phyloP scores from a whole-genome alignment of 2,329 filamentous ascomycete genomes.

The Graphilbum fragrans region DNA sequence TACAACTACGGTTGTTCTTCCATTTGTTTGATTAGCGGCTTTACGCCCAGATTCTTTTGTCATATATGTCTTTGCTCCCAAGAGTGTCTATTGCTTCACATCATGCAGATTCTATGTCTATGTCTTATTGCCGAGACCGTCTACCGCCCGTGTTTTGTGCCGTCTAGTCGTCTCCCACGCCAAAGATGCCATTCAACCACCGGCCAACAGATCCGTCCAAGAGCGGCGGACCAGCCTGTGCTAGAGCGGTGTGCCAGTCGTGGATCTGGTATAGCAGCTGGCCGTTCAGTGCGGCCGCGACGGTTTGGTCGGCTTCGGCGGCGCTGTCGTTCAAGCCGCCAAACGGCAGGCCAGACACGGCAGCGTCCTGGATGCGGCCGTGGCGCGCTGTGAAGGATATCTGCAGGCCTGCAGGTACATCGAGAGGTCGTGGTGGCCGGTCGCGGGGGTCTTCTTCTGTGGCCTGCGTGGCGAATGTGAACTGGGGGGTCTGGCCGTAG shows the following conservation, averaged over 20 bases:
- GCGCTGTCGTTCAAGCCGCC: not conserved
- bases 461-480: constrained; percentile 54
- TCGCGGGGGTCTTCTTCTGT: constrained; percentile 45
- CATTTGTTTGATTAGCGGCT: too few species aligned
- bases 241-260: constrained; percentile 17
- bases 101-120: too few species aligned
- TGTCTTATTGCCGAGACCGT: not conserved
- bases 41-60: not conserved
- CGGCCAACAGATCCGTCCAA: constrained; percentile 10
- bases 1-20: not conserved
- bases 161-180: constrained; percentile 1
- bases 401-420: constrained; percentile 27
- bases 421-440: constrained; percentile 35
- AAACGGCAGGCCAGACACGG: constrained; percentile 13
- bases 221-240: constrained; percentile 4
- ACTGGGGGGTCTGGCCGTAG: constrained; percentile 76
- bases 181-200: constrained; percentile 21
- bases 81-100: too few species aligned
- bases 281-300: constrained; percentile 11
- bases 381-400: constrained; percentile 25
- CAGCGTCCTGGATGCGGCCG: constrained; percentile 21
- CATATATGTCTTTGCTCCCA: too few species aligned
- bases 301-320: constrained; percentile 5
- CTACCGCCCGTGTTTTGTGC: too few species aligned
- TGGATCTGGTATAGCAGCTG: constrained; percentile 14